phyloP scores from a whole-genome alignment of 129 eudicot species.

The Centaurea solstitialis region DNA sequence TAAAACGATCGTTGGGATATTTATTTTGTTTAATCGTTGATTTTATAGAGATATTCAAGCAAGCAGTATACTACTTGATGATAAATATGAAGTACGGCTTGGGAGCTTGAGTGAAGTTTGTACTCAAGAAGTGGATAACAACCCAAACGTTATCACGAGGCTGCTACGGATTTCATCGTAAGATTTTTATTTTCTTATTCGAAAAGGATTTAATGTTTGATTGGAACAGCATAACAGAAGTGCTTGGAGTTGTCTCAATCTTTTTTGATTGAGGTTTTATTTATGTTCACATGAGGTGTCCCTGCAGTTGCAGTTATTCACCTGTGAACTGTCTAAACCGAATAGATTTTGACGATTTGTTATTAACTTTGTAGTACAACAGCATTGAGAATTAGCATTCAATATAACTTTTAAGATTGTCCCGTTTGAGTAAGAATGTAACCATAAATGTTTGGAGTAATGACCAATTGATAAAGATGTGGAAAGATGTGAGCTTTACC shows the following conservation, averaged over 20 bases:
- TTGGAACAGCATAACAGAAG: background rate
- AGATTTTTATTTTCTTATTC: slow-evolving; percentile 25
- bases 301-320: background rate
- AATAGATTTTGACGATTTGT: background rate
- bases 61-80: slow-evolving; percentile 86
- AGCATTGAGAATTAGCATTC: background rate
- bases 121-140: slow-evolving; percentile 54
- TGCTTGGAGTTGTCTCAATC: background rate
- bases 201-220: background rate
- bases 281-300: background rate
- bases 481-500: background rate
- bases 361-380: background rate
- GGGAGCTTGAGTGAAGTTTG: slow-evolving; percentile 80
- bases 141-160: slow-evolving; percentile 54
- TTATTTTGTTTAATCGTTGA: slow-evolving; percentile 1
- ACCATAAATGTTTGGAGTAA: background rate
- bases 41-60: slow-evolving; percentile 70
- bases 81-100: slow-evolving; percentile 79
- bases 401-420: background rate
- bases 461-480: background rate
- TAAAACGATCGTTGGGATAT: background rate
- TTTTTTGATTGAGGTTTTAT: background rate
- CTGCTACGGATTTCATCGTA: slow-evolving; percentile 65
- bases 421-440: background rate
- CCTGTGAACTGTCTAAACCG: background rate